Base-by-base conservation (phyloP, 2,329 filamentous ascomycete genomes). In the Dryadomyces quercus-mongolicae region DNA sequence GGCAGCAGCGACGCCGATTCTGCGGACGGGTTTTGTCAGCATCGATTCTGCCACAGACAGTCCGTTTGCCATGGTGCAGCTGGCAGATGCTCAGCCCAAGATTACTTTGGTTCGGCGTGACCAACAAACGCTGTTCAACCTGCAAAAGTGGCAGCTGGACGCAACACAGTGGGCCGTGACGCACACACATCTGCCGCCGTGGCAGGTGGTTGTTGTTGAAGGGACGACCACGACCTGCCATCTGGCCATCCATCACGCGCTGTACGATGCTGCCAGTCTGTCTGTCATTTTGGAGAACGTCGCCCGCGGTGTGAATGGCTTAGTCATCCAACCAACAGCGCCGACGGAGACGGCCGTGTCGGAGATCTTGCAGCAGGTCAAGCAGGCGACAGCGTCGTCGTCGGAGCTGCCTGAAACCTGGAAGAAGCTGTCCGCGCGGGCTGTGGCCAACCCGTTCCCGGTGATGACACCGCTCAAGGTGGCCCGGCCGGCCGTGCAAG, bases 251-350 rank as follows among this genome's bases (percentile, higher is more conserved):
- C 85, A 94, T 58, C 91, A 96, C 68, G 86, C 87, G 0, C 71
- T 96, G 0, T 96, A 94, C 60, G 91, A 96, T 69, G 91, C 89
- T 0, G 75, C 81, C 44, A 90, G 88, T 9, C 70, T 96, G 12
- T 72, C 78, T 3, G 63, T 73, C 0, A 74, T 96, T 1, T 67
- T 95, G 2, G 63, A 71, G 0, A 79, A 85, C 60, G 71, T 95
- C 13, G 62, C 67, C 2, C 62, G 60, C 40, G 62, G 66, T 12
- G 72, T 78, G 38, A 56, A 62, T 9, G 65, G 62, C 4, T 56
- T 31, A 2, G 4, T 36, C 3, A 13, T 7, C 5, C 13, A n/a
- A 1, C 15, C 53, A 8, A 1, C 25, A 1, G 12, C 62, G 1
- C n/a, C 18, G 1, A 62, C 43, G 0, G 60, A 70, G 22, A 52